A percentile compares a stretch with the other conserved stretches of the same genome.
These are phyloP conservation scores for Breynia disticha DNA, from an alignment of 441 rosid species.

Conservation along the genomic window DNA sequence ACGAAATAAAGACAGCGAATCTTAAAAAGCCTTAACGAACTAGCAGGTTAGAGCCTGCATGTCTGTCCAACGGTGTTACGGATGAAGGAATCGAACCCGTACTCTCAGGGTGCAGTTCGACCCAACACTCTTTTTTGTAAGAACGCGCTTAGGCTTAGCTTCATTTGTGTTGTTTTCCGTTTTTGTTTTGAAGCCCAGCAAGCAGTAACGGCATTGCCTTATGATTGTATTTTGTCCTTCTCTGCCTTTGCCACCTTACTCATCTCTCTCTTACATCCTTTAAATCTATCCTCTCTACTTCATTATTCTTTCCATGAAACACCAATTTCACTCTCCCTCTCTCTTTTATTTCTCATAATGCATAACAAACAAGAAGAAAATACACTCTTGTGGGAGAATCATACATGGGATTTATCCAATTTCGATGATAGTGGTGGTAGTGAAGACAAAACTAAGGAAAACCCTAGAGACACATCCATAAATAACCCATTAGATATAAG, in stretches of 20 bases:
- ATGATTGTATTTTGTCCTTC: constrained; percentile 49
- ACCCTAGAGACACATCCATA: not conserved
- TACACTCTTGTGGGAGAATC: constrained; percentile 28
- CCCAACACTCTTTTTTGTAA: no score
- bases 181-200: constrained; percentile 23
- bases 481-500: constrained; percentile 5
- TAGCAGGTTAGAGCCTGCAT: no score
- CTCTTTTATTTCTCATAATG: constrained; percentile 15
- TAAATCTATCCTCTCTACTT: constrained; percentile 7
- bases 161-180: constrained; percentile 14
- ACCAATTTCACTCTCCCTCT: constrained; percentile 4
- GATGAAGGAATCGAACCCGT: no score
- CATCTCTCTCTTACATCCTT: constrained; percentile 21
- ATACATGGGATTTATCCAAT: constrained; percentile 28
- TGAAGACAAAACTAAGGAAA: constrained; percentile 13
- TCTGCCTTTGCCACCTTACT: constrained; percentile 8
- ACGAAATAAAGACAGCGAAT: no score
- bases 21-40: no score
- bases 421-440: constrained; percentile 19
- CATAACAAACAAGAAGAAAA: constrained; percentile 17
- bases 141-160: no score
- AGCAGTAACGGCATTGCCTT: constrained; percentile 50
- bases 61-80: no score
- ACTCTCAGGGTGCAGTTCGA: no score
- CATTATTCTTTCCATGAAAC: constrained; percentile 12